Base-by-base conservation (phyloP, 352 stramenopile genomes). In the Halophytophthora polymorphica region DNA sequence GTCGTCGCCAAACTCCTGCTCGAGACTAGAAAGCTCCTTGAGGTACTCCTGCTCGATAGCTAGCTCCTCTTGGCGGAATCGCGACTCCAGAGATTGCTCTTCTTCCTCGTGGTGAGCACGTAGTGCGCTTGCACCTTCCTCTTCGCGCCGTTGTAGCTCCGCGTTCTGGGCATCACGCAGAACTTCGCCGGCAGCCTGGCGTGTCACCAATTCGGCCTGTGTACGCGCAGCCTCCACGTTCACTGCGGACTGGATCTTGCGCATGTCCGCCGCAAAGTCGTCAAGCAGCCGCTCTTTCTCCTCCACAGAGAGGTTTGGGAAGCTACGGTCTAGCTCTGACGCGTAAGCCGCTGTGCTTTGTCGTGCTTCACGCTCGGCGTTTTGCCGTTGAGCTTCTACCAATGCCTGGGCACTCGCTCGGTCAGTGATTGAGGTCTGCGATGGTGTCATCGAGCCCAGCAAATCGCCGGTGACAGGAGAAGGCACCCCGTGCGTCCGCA, bases 21-120 rank as follows among this genome's bases (percentile, higher is more conserved):
- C 70, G 31, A 90, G 25, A 10, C 43, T 57, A 2, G 75, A 66
- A 8, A 77, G 49, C 42, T 85, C 69, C 21, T 66, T 62, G 6
- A 73, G 55, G 40, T 88, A 87, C 18, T 83, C 75, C 37, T 75
- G 48, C 40, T 86, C 72, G 33, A 87, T 78, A 17, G 53, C 70
- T 5, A 73, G 33, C 19, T 82, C 66, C 45, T 82, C 67, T 6
- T 80, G 39, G 31, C 54, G 50, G 49, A 81, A 86, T 23, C 75
- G 63, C 1, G 51, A 59, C 42, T 80, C 68, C 4, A 86, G 38
- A 0, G 57, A 53, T 29, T 64, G 48, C 15, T 61, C 56, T 35
- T 79, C 56, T 15, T 64, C 53, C 1, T 67, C 50, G 2, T 72
- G 61, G 6, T 79, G 56, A 2, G 45, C 50, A 21, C 61, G 49